Conservation (phyloP, 1,139 yeast species). For the Candida sanyaensis region DNA sequence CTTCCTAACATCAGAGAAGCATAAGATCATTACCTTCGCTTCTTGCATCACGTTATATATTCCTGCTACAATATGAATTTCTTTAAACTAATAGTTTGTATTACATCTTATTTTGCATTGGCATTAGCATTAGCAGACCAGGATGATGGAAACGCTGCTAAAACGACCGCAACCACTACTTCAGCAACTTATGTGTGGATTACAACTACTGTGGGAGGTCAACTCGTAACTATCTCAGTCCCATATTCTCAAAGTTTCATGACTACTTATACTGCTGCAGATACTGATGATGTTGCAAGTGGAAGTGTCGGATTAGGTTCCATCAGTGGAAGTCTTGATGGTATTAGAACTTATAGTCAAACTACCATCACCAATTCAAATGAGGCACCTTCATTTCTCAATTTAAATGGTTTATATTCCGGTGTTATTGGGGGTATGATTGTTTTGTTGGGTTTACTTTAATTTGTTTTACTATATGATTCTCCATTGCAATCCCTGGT, state of each 20-base stretch:
- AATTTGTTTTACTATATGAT: background rate
- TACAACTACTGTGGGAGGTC: conserved; percentile 37
- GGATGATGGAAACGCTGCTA: conserved; percentile 19
- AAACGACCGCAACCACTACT: conserved; percentile 18
- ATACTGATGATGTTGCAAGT: conserved; percentile 17
- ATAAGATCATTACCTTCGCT: too few species aligned
- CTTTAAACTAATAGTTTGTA: background rate
- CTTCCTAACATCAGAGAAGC: too few species aligned
- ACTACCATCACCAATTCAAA: conserved; percentile 23
- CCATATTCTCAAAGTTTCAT: conserved; percentile 34
- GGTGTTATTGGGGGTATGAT: conserved; percentile 10
- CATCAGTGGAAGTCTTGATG: conserved; percentile 35
- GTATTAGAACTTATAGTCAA: conserved; percentile 30
- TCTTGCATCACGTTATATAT: too few species aligned
- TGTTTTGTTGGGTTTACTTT: conserved; percentile 11
- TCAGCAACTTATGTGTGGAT: conserved; percentile 32
- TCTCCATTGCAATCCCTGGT: too few species aligned
- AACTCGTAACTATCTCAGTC: conserved; percentile 27
- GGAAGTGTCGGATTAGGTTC: conserved; percentile 44
- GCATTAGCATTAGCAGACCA: conserved; percentile 25
- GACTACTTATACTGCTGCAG: conserved; percentile 23
- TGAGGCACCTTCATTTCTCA: conserved; percentile 2
- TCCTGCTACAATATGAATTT: conserved; percentile 1
- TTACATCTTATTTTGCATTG: conserved; percentile 11
- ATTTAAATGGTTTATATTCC: conserved; percentile 6